Percentiles rank a stretch among this genome's conserved stretches.
Evolutionary conservation across 2,329 filamentous ascomycete genomes (phyloP).

Genomic region (Tolypocladium sp.): DNA sequence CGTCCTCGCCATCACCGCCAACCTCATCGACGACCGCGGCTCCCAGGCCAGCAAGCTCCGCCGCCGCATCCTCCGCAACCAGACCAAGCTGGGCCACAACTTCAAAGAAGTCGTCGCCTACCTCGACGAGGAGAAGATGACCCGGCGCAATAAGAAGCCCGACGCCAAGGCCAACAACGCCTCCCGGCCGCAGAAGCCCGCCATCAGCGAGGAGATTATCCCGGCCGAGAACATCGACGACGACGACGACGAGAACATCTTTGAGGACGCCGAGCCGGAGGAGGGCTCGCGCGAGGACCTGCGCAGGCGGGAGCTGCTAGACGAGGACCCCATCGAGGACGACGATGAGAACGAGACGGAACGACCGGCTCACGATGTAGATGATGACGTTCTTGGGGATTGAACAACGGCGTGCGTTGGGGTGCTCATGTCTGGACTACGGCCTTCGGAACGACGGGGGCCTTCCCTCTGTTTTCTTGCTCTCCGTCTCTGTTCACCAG

Average conservation of each 20-base stretch:
- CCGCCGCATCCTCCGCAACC: slow-evolving; percentile 69
- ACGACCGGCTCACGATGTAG: slow-evolving; percentile 25
- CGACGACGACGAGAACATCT: slow-evolving; percentile 30
- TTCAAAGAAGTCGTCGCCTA: slow-evolving; percentile 78
- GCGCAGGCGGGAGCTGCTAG: slow-evolving; percentile 43
- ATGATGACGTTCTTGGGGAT: slow-evolving; percentile 37
- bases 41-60: slow-evolving; percentile 54
- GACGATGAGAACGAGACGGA: slow-evolving; percentile 21
- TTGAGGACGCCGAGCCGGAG: slow-evolving; percentile 42
- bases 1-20: slow-evolving; percentile 68
- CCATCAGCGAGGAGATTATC: slow-evolving; percentile 34
- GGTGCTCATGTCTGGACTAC: background rate
- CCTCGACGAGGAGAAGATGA: slow-evolving; percentile 60
- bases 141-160: slow-evolving; percentile 31
- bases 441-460: background rate
- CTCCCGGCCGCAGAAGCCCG: slow-evolving; percentile 21
- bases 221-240: slow-evolving; percentile 32
- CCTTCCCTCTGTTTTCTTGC: background rate
- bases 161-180: slow-evolving; percentile 14
- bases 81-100: slow-evolving; percentile 69
- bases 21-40: slow-evolving; percentile 59
- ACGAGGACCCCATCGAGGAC: slow-evolving; percentile 34
- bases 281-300: slow-evolving; percentile 53
- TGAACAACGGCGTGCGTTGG: slow-evolving; percentile 13
- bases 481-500: background rate